phyloP scores from a whole-genome alignment of 305 asterid species.

The Fraxinus ornus region DNA sequence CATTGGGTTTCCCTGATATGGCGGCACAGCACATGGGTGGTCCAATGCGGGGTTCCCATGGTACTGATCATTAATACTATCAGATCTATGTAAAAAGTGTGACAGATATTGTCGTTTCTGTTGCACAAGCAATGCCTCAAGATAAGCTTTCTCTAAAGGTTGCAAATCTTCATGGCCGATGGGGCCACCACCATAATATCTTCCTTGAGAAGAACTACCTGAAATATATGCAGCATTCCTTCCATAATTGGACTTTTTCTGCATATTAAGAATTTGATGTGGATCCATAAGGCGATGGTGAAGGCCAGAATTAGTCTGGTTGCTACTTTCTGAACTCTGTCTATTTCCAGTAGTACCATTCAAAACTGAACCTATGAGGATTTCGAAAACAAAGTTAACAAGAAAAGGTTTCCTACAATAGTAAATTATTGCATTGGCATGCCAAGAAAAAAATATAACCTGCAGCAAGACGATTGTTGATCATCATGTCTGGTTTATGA shows the following conservation, averaged over 20 bases:
- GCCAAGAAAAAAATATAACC: conserved; percentile 21
- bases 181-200: conserved; percentile 36
- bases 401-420: neutral
- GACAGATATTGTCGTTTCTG: conserved; percentile 54
- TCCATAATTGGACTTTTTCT: conserved; percentile 34
- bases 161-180: conserved; percentile 46
- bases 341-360: conserved; percentile 39
- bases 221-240: conserved; percentile 26
- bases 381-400: neutral
- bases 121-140: conserved; percentile 62
- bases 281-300: conserved; percentile 43
- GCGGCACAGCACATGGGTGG: conserved; percentile 23
- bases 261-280: conserved; percentile 39
- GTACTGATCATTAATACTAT: conserved; percentile 38
- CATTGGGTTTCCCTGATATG: conserved; percentile 35
- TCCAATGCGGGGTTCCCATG: conserved; percentile 34
- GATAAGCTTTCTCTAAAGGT: conserved; percentile 62
- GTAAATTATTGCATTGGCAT: neutral
- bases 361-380: conserved; percentile 46
- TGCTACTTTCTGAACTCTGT: conserved; percentile 39
- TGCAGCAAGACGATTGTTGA: conserved; percentile 22
- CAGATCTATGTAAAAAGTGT: conserved; percentile 35
- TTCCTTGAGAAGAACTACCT: conserved; percentile 42
- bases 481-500: conserved; percentile 25
- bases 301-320: conserved; percentile 37